phyloP scores from a whole-genome alignment of 208 protist genomes.

The Wallacemonas collosoma region DNA sequence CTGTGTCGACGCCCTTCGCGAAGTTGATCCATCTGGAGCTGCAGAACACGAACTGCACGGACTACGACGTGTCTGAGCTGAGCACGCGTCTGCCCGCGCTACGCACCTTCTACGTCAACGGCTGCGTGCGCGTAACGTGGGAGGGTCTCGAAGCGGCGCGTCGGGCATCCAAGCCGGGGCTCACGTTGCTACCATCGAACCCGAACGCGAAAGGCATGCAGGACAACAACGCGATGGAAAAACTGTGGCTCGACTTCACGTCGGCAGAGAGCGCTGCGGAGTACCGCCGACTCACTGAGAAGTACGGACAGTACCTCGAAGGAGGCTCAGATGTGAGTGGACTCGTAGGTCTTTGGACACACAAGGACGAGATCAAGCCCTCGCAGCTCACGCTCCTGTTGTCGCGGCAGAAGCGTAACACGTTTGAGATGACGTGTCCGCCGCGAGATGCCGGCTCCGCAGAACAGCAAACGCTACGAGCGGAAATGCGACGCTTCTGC shows the following conservation, averaged over 20 bases:
- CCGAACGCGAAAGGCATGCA: conserved; percentile 3
- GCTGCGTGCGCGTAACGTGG: conserved; percentile 9
- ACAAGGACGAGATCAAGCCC: conserved; percentile 7
- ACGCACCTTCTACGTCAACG: conserved; percentile 10
- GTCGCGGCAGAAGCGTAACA: background rate
- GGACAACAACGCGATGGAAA: conserved; percentile 14
- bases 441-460: background rate
- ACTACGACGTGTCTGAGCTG: conserved; percentile 10
- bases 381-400: conserved; percentile 12
- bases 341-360: background rate
- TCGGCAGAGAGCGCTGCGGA: conserved; percentile 10
- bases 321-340: background rate
- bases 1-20: background rate
- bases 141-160: conserved; percentile 7
- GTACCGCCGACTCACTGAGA: background rate
- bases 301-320: conserved; percentile 8
- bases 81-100: conserved; percentile 1
- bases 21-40: conserved; percentile 4
- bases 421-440: background rate
- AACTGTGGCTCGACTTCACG: conserved; percentile 12
- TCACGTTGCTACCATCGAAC: conserved; percentile 6
- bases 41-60: conserved; percentile 15
- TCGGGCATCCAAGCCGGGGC: background rate
- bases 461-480: background rate
- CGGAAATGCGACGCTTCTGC: conserved; percentile 6